phyloP scores from a whole-genome alignment of 208 protist species.

The Wallacemonas sp. region DNA sequence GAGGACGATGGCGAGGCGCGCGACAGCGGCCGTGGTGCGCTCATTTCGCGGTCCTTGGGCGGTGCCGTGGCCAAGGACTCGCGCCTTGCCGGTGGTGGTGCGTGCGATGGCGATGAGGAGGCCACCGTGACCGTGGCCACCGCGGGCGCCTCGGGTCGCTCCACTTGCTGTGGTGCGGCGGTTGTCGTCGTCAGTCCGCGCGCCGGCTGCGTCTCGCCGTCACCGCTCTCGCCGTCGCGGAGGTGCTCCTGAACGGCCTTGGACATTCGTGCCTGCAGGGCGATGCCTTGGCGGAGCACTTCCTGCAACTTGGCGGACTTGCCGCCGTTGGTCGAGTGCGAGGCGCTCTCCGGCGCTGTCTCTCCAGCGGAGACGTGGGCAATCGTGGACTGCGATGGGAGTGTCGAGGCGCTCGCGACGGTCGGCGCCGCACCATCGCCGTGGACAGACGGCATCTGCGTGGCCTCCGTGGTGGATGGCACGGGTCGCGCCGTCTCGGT shows the following conservation, averaged over 20 bases:
- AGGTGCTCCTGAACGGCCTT: conserved; percentile 25
- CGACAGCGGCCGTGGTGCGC: no score
- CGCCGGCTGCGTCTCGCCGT: no score
- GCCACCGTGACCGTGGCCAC: no score
- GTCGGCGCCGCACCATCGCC: not conserved
- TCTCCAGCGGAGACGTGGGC: conserved; percentile 2
- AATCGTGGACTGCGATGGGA: conserved; percentile 16
- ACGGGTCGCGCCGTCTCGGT: not conserved
- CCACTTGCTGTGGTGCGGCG: no score
- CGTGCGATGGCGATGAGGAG: no score
- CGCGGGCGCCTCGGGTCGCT: no score
- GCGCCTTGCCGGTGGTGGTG: no score
- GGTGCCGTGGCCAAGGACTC: no score
- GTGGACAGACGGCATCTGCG: not conserved
- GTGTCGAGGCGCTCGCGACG: not conserved
- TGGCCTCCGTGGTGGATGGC: not conserved
- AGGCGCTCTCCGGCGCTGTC: conserved; percentile 8
- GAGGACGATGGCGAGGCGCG: no score
- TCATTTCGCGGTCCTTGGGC: no score
- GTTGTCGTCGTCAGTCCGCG: no score
- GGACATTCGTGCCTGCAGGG: conserved; percentile 48
- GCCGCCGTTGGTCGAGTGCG: not conserved
- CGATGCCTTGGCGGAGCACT: conserved; percentile 44
- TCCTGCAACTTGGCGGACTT: conserved; percentile 26
- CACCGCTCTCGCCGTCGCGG: not conserved